Evolutionary conservation across 176 grass and related monocot genomes (phyloP).

Genomic region (maize (Zea mays)): Zm-B73-REFERENCE-NAM-5.0 NC_050101.1:170594001-170594500

Average conservation of each 20-base stretch:
- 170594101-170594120: background rate
- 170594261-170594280: too few species aligned
- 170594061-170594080: background rate
- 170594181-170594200: background rate
- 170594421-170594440: constrained; percentile 36
- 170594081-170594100: background rate
- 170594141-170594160: constrained; percentile 25
- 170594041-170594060: background rate
- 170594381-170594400: constrained; percentile 56
- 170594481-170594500: background rate
- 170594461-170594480: background rate
- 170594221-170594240: constrained; percentile 7
- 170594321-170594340: background rate
- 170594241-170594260: constrained; percentile 13
- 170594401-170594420: constrained; percentile 22
- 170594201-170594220: constrained; percentile 23
- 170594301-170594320: background rate
- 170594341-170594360: background rate
- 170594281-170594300: background rate
- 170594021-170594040: background rate
- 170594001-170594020: background rate
- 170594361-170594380: constrained; percentile 44
- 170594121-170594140: constrained; percentile 44
- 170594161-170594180: constrained; percentile 28
- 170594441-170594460: constrained; percentile 38